Evolutionary conservation across 225 moss, liverwort and hornwort genomes (phyloP).

Genomic region (Anthoceros angustus): DNA sequence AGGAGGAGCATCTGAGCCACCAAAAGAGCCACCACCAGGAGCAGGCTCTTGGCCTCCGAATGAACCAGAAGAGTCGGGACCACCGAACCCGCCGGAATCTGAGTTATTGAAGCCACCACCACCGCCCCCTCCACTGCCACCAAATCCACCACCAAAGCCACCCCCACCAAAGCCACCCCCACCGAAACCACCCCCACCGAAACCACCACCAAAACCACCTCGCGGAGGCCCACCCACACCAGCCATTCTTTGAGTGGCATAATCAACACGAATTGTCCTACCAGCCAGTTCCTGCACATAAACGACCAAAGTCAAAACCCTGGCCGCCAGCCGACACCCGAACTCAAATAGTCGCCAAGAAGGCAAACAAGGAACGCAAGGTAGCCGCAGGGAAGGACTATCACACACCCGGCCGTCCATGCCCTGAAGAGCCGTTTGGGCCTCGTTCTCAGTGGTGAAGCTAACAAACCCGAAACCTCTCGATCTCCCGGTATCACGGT

Average conservation of each 20-base stretch:
- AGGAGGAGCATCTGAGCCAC: not conserved
- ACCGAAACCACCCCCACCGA: not conserved
- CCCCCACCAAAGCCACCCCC: constrained; percentile 13
- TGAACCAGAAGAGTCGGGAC: not conserved
- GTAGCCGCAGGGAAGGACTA: too few relatives aligned
- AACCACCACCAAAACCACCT: constrained; percentile 16
- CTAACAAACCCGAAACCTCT: constrained; percentile 81
- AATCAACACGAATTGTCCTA: constrained; percentile 75
- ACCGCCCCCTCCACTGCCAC: not conserved
- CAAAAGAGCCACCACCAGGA: not conserved
- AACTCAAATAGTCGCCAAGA: too few relatives aligned
- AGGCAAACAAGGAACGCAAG: too few relatives aligned
- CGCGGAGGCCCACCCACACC: constrained; percentile 10
- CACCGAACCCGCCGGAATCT: not conserved
- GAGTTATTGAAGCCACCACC: not conserved
- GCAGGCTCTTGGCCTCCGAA: not conserved
- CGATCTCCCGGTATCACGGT: constrained; percentile 79
- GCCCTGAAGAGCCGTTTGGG: constrained; percentile 71
- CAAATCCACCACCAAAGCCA: constrained; percentile 18
- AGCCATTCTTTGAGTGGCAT: constrained; percentile 50
- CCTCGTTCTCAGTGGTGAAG: constrained; percentile 53
- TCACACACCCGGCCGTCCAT: constrained; percentile 71
- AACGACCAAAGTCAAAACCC: not conserved
- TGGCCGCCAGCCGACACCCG: too few relatives aligned
- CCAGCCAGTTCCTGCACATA: constrained; percentile 59